Conservation (phyloP, 129 eudicot species). For the Escallonia rubra region DNA sequence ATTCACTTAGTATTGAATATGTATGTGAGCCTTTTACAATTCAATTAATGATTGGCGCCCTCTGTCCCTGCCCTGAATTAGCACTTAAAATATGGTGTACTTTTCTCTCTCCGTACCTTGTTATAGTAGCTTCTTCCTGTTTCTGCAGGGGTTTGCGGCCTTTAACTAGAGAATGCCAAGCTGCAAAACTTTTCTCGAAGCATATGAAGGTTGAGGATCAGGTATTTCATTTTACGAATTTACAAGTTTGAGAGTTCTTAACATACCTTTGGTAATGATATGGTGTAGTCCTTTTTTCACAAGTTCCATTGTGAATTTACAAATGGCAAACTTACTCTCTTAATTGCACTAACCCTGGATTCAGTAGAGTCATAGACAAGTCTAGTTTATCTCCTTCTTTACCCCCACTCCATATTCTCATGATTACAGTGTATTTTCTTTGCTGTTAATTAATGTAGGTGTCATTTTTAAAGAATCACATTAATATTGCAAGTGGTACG, state of each 20-base stretch:
- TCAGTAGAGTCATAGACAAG: too few species aligned
- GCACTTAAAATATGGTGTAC: too few species aligned
- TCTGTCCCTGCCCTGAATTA: too few species aligned
- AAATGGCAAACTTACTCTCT: too few species aligned
- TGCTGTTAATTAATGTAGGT: conserved; percentile 33
- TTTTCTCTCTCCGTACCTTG: too few species aligned
- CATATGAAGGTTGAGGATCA: conserved; percentile 95
- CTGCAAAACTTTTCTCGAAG: conserved; percentile 89
- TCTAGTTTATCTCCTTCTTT: too few species aligned
- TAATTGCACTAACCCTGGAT: too few species aligned
- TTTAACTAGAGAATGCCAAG: conserved; percentile 71
- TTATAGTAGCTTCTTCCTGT: not conserved
- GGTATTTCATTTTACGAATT: conserved; percentile 23
- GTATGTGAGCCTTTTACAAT: not conserved
- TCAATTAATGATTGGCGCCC: too few species aligned
- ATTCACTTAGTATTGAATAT: not conserved
- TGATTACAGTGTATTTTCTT: not conserved
- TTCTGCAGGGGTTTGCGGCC: conserved; percentile 69
- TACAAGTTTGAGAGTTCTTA: too few species aligned
- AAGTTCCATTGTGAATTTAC: too few species aligned
- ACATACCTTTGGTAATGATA: too few species aligned
- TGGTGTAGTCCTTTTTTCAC: too few species aligned
- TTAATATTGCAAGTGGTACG: conserved; percentile 83
- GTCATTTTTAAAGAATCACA: conserved; percentile 60
- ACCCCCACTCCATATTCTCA: not conserved